Conservation (phyloP, 2,329 filamentous ascomycete species). For the Colletotrichum camelliae region DNA sequence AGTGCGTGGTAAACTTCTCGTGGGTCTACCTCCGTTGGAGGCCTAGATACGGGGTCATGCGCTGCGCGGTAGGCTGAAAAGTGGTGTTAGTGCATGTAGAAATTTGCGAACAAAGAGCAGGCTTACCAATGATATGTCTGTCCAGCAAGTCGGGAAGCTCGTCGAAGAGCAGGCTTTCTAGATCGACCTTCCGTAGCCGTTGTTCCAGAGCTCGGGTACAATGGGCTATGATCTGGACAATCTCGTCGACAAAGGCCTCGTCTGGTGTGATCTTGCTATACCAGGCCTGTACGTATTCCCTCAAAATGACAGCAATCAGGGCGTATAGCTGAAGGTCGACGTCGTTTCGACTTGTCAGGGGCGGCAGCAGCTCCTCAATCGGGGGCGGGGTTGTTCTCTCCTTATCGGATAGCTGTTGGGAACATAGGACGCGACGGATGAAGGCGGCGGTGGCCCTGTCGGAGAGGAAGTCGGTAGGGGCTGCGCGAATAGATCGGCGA, state of each 20-base stretch:
- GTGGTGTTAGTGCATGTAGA: not conserved
- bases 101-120: not conserved
- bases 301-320: conserved; percentile 85
- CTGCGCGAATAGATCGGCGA: conserved; percentile 37
- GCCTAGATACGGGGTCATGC: conserved; percentile 59
- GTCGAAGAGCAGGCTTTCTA: conserved; percentile 83
- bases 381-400: conserved; percentile 58
- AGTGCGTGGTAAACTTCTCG: conserved; percentile 83
- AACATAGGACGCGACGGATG: conserved; percentile 83
- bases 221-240: conserved; percentile 90
- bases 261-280: conserved; percentile 93
- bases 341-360: conserved; percentile 92
- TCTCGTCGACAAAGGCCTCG: conserved; percentile 84
- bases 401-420: conserved; percentile 69
- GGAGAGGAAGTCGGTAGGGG: conserved; percentile 61
- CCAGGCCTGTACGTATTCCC: conserved; percentile 92
- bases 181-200: conserved; percentile 79
- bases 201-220: conserved; percentile 89
- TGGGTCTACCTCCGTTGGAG: conserved; percentile 65
- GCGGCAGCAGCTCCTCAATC: conserved; percentile 84
- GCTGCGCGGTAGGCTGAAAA: conserved; percentile 71
- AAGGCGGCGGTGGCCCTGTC: conserved; percentile 82
- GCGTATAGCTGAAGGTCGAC: conserved; percentile 94
- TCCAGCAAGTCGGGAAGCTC: conserved; percentile 85
- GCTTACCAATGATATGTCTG: conserved; percentile 77